phyloP scores from a whole-genome alignment of 352 stramenopile species.

The Plasmopara viticola region DNA sequence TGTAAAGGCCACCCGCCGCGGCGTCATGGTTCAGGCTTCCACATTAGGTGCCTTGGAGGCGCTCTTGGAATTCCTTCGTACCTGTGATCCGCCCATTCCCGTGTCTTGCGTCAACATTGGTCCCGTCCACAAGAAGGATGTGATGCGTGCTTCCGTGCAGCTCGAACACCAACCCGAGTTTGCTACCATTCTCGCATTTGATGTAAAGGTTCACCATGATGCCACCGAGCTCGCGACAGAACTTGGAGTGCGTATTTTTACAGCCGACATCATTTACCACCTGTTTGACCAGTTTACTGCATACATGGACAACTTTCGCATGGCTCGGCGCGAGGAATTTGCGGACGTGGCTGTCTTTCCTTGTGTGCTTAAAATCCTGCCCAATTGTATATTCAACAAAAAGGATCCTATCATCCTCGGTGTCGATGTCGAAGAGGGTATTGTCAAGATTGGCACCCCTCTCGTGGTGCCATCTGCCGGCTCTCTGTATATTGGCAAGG shows the following conservation, averaged over 20 bases:
- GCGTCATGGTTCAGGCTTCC: conserved; percentile 98
- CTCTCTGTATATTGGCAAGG: conserved; percentile 89
- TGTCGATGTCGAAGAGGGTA: conserved; percentile 95
- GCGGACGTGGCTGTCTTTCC: conserved; percentile 91
- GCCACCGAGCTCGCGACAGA: conserved; percentile 87
- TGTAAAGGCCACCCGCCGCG: conserved; percentile 93
- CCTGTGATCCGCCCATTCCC: conserved; percentile 91
- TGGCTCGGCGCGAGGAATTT: conserved; percentile 88
- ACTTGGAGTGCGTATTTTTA: conserved; percentile 97
- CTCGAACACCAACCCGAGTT: conserved; percentile 97
- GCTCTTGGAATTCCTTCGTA: conserved; percentile 95
- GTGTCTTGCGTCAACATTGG: conserved; percentile 96
- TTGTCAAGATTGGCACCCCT: conserved; percentile 97
- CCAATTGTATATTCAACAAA: conserved; percentile 98
- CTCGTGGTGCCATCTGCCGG: conserved; percentile 80
- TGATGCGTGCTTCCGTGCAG: conserved; percentile 98
- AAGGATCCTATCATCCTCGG: conserved; percentile 99
- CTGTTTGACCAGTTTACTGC: conserved; percentile 98
- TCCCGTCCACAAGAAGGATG: conserved; percentile 98
- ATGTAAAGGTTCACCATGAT: conserved; percentile 96
- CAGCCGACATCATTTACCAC: conserved; percentile 99
- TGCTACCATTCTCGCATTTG: conserved; percentile 97
- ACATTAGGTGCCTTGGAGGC: conserved; percentile 98
- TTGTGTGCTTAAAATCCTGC: conserved; percentile 95
- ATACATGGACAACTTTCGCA: conserved; percentile 95